Evolutionary conservation across 129 eudicot species (phyloP).

Genomic region (Centrapalus pauciflorus): DNA sequence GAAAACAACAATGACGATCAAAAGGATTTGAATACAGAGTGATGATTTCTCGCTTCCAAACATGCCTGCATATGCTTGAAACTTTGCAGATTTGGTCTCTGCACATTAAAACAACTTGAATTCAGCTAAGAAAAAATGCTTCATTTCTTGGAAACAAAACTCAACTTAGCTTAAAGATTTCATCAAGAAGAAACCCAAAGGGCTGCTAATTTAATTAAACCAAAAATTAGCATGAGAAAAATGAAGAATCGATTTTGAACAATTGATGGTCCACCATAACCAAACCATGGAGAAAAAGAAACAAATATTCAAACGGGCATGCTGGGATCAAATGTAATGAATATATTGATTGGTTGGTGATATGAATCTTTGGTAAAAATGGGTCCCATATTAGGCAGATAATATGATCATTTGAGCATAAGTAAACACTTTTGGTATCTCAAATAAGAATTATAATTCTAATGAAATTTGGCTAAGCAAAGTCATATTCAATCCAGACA

Average conservation of each 20-base stretch:
- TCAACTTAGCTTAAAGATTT: neutral
- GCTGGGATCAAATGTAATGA: neutral
- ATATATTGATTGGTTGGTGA: constrained; percentile 6
- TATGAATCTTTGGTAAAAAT: constrained; percentile 27
- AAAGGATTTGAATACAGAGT: neutral
- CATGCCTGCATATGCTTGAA: constrained; percentile 40
- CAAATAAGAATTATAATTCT: constrained; percentile 21
- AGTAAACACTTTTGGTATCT: constrained; percentile 21
- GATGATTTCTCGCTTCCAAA: constrained; percentile 19
- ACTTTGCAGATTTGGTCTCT: constrained; percentile 28
- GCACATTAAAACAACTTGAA: constrained; percentile 23
- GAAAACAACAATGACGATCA: constrained; percentile 24
- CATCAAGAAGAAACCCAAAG: neutral
- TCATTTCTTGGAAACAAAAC: neutral
- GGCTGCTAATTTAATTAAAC: neutral
- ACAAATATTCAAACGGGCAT: constrained; percentile 1
- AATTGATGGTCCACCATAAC: constrained; percentile 38
- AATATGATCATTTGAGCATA: constrained; percentile 21
- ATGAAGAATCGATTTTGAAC: constrained; percentile 26
- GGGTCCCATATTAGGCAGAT: constrained; percentile 54
- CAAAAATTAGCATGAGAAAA: constrained; percentile 37
- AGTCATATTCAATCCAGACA: constrained; percentile 25
- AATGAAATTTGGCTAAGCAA: constrained; percentile 18
- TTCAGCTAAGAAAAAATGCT: constrained; percentile 5
- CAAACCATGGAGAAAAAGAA: constrained; percentile 12